These are phyloP conservation scores for Bretschneidera sinensis DNA, from an alignment of 345 rosid genomes.

Conservation along the genomic window DNA sequence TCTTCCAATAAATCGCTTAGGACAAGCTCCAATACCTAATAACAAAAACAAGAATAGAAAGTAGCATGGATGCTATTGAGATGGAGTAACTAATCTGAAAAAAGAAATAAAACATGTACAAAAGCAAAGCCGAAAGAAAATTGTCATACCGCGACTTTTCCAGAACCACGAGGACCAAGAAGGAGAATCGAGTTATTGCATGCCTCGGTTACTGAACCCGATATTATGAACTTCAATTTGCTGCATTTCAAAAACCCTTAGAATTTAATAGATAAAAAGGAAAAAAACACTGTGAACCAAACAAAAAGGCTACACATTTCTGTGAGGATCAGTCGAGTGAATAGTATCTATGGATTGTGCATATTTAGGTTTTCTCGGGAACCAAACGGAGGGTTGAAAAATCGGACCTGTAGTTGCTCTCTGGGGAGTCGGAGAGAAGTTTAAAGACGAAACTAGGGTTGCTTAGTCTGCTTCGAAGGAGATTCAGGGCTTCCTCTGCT, in stretches of 20 bases:
- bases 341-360: neutral
- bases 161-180: conserved; percentile 91
- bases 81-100: neutral
- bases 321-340: neutral
- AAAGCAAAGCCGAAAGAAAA: neutral
- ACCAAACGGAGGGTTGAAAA: neutral
- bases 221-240: conserved; percentile 68
- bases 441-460: conserved; percentile 58
- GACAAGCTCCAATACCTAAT: conserved; percentile 85
- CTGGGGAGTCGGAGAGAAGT: conserved; percentile 55
- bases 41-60: neutral
- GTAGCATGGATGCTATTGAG: neutral
- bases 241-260: conserved; percentile 28
- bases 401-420: conserved; percentile 72
- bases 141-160: conserved; percentile 63
- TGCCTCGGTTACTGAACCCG: conserved; percentile 68
- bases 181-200: conserved; percentile 92
- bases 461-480: conserved; percentile 65
- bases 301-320: neutral
- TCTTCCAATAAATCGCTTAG: conserved; percentile 58
- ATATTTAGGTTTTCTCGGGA: neutral
- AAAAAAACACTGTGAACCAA: neutral
- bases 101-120: neutral
- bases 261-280: neutral
- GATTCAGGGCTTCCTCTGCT: conserved; percentile 40